Evolutionary conservation across 257 asterid genomes (phyloP), one percentile per base, ranked within the genome.

Genomic region (Mentha longifolia): DNA sequence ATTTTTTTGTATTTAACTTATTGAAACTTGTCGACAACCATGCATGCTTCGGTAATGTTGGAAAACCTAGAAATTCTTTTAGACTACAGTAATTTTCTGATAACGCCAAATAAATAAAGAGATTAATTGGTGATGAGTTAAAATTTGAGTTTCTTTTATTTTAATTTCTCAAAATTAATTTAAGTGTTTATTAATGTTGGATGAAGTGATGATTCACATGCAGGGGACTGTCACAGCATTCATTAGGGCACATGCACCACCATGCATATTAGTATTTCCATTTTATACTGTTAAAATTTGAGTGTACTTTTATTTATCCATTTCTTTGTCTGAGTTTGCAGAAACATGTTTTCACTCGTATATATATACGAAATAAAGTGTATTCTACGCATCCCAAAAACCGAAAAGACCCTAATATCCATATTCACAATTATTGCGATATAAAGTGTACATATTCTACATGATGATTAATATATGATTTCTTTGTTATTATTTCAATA

Each of bases 181-280:
- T 35, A 35, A 35, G 39, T 35, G 8, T 33, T 33, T 28, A 56
- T n/a, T 28, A 56, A 15, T 70, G n/a, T 43, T 33, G 67, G 59
- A 31, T 59, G 61, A 19, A 20, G 54, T 61, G 55, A 72, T 61
- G 16, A 70, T 61, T 60, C 70, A 72, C 63, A 51, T 63, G 77
- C 71, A 62, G 37, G 47, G 35, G 71, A 72, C 57, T 61, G 71
- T 37, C 57, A 63, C 33, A 37, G 71, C 77, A 72, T 51, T 72
- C 45, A 72, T 62, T 61, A 61, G 71, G 41, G 19, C 77, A 72
- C 77, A 72, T 70, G 75, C 68, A 46, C 35, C 68, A 46, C 35
- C 47, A 42, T 70, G 49, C 49, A 70, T 41, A 28, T 12, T 28
- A 28, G 7, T 60, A 35, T 60, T 60, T 31, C 33, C 31, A 39